Base-by-base conservation (phyloP, 2,329 filamentous ascomycete species). In the Metarhizium humberi region DNA sequence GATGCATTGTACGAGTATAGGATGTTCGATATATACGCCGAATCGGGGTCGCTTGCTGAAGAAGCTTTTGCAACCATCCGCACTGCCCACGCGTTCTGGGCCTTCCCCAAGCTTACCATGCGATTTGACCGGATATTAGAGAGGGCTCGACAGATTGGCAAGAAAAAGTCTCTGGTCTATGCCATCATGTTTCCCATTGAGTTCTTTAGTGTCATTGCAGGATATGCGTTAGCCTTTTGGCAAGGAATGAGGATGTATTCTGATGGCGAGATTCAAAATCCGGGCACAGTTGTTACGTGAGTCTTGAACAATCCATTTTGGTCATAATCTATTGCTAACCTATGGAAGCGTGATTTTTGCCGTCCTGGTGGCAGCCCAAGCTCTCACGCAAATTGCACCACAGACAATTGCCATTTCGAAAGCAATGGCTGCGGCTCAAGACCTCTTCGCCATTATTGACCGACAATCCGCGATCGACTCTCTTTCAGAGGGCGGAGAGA, bases 181-280 rank as follows among this genome's bases (percentile, higher is more conserved):
- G 72, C 71, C 16, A 61, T 76, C 3, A 59, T 78, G 10, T 78
- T 76, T 56, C 71, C 73, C 0, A 64, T 66, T 3, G 73, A 78
- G 58, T 78, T 76, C 62, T 76, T 76, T 55, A 74, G 72, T 55
- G 71, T 79, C 20, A 77, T 75, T 58, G 64, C 71, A 3, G 75
- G 74, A 4, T 77, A 77, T 57, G 75, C 69, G 0, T 65, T 80
- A 3, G 75, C 75, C 0, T 80, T 80, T 56, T 80, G 77, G 76
- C 74, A 79, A 56, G 78, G 77, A 0, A 70, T 78, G 57, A 64
- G 67, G 47, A 75, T 79, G 71, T 75, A 73, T 47, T 60, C 69
- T 3, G 62, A 62, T 0, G 76, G 75, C 1, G 75, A 79, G 58
- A 75, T 79, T 29, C 49, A 61, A 0, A 60, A 74, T n/a, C 66